Evolutionary conservation across 2,329 filamentous ascomycete genomes (phyloP).

Genomic region (Aspergillus fumigatus): DNA sequence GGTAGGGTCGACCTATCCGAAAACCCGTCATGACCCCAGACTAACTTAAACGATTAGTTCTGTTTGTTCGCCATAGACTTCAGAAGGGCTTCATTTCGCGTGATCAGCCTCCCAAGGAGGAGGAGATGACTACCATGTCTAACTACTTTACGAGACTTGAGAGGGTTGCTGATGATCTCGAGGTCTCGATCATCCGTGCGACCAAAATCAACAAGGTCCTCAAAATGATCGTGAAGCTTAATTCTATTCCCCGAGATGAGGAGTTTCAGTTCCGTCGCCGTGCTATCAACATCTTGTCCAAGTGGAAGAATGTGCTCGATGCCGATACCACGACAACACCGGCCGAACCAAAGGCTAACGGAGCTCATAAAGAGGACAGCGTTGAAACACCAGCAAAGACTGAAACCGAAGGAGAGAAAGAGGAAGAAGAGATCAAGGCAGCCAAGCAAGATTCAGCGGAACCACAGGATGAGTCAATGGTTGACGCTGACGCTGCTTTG

Average conservation of each 20-base stretch:
- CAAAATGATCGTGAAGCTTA: slow-evolving; percentile 86
- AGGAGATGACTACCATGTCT: slow-evolving; percentile 49
- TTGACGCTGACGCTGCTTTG: slow-evolving; percentile 34
- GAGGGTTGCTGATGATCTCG: slow-evolving; percentile 62
- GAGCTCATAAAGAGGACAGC: slow-evolving; percentile 36
- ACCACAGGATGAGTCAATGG: slow-evolving; percentile 32
- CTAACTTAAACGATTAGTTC: slow-evolving; percentile 52
- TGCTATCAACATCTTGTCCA: slow-evolving; percentile 71
- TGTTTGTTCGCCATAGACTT: slow-evolving; percentile 89
- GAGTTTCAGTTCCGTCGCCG: slow-evolving; percentile 86
- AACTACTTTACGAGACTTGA: slow-evolving; percentile 66
- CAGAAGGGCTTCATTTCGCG: slow-evolving; percentile 89
- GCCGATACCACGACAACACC: slow-evolving; percentile 47
- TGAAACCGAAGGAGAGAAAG: slow-evolving; percentile 31
- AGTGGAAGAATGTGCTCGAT: slow-evolving; percentile 82
- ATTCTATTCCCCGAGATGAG: slow-evolving; percentile 79
- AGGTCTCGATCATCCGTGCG: slow-evolving; percentile 78
- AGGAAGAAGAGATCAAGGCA: slow-evolving; percentile 27
- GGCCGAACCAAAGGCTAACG: slow-evolving; percentile 39
- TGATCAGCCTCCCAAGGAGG: slow-evolving; percentile 78
- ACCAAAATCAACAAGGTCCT: slow-evolving; percentile 99
- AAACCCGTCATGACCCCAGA: background rate
- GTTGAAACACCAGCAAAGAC: slow-evolving; percentile 27
- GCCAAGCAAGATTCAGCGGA: slow-evolving; percentile 32
- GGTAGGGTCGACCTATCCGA: slow-evolving; percentile 29